These are phyloP conservation scores for Agrocybe pediades DNA, from an alignment of 768 basidiomycete genomes.

Conservation along the genomic window DNA sequence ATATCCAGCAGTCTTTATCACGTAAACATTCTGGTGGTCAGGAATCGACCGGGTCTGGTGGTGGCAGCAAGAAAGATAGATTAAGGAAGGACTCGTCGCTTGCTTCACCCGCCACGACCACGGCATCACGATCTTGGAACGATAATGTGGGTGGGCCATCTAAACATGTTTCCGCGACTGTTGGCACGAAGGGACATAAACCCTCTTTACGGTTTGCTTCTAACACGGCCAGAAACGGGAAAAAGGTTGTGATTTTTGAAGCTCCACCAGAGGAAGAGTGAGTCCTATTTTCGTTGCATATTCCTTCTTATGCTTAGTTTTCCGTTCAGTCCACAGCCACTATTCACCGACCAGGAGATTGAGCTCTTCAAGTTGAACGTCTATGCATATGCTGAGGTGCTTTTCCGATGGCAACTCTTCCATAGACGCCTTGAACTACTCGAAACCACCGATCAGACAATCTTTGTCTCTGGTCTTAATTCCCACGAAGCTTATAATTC, in stretches of 20 bases:
- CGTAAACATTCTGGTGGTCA: constrained; percentile 15
- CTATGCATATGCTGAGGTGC: constrained; percentile 70
- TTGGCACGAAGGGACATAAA: constrained; percentile 44
- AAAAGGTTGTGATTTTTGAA: constrained; percentile 35
- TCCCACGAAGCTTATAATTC: constrained; percentile 46
- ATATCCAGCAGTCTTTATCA: constrained; percentile 21
- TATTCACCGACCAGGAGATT: constrained; percentile 41
- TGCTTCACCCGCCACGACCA: constrained; percentile 29
- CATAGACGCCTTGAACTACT: constrained; percentile 75
- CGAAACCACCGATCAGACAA: constrained; percentile 52
- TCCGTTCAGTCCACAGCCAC: constrained; percentile 19
- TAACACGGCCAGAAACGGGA: constrained; percentile 21
- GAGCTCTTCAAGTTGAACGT: constrained; percentile 55
- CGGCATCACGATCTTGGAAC: constrained; percentile 59
- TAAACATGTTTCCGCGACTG: constrained; percentile 36
- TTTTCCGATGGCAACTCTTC: constrained; percentile 72
- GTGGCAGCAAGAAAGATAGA: constrained; percentile 14
- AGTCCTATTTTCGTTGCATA: constrained; percentile 14
- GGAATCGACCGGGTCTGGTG: constrained; percentile 16
- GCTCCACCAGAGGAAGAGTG: constrained; percentile 29
- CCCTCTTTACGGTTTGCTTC: constrained; percentile 44
- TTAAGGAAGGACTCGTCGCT: constrained; percentile 30
- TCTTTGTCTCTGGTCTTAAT: constrained; percentile 23
- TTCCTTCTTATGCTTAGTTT: neutral
- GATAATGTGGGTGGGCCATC: constrained; percentile 37